A percentile compares a stretch with the other conserved stretches of the same genome.
Conservation (phyloP, 1,284 basidiomycete genomes). For the Ganoderma lucidum region DNA sequence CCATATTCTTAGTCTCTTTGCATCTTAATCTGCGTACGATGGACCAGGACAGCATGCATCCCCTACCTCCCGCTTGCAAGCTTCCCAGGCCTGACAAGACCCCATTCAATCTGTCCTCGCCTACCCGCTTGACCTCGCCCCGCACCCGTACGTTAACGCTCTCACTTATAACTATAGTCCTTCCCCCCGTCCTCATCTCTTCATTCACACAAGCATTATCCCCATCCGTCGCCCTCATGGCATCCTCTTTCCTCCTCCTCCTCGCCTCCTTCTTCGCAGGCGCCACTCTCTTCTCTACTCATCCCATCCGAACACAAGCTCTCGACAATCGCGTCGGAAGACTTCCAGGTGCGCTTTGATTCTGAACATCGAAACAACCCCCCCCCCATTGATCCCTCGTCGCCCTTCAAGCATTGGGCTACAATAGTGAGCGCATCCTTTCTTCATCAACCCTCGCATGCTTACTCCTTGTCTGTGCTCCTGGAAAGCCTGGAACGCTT, state of each 20-base stretch:
- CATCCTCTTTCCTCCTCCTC: slow-evolving; percentile 23
- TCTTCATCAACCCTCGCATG: not conserved
- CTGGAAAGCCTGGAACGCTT: slow-evolving; percentile 44
- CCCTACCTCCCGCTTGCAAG: not conserved
- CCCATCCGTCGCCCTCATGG: slow-evolving; percentile 14
- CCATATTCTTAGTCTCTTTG: not conserved
- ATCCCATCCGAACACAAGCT: slow-evolving; percentile 15
- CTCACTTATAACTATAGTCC: not conserved
- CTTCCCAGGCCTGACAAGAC: not conserved
- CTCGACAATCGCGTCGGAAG: slow-evolving; percentile 22
- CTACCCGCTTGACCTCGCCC: not conserved
- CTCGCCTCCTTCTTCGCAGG: slow-evolving; percentile 22
- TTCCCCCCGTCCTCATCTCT: not conserved
- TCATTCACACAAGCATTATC: not conserved
- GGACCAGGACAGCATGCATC: not conserved
- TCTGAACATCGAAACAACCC: not conserved
- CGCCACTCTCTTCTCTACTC: slow-evolving; percentile 20
- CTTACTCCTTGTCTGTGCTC: not conserved
- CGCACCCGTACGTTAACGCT: not conserved
- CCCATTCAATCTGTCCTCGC: not conserved
- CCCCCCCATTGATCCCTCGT: not conserved
- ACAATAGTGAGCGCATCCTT: slow-evolving; percentile 41
- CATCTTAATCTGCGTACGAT: not conserved
- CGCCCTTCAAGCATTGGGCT: slow-evolving; percentile 39
- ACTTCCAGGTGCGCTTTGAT: slow-evolving; percentile 20